A percentile compares a stretch with the other conserved stretches of the same genome.
Conservation (phyloP, 2,329 filamentous ascomycete genomes). For the Verticillium longisporum region DNA sequence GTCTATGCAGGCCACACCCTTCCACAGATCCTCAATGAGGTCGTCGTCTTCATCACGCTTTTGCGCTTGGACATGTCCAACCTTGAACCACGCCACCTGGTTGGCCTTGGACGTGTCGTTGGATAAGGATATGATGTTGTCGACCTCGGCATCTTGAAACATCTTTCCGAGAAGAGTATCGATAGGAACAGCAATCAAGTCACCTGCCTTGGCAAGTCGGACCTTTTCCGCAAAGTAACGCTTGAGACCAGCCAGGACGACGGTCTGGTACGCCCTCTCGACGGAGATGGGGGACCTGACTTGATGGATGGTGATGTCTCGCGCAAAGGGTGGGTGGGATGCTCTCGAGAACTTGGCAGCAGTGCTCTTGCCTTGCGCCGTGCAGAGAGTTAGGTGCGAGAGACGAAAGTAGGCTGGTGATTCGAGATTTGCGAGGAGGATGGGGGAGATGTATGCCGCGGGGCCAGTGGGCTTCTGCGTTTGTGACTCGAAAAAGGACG, state of each 20-base stretch:
- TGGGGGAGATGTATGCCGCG: conserved; percentile 70
- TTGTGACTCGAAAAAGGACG: conserved; percentile 64
- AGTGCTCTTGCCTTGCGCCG: conserved; percentile 42
- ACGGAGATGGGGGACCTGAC: conserved; percentile 84
- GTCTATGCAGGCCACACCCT: conserved; percentile 79
- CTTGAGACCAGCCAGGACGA: conserved; percentile 80
- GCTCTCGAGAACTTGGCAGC: conserved; percentile 49
- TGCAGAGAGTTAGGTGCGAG: conserved; percentile 55
- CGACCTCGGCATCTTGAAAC: conserved; percentile 70
- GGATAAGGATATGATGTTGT: conserved; percentile 58
- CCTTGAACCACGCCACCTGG: conserved; percentile 85
- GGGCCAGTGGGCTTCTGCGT: conserved; percentile 53
- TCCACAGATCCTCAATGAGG: conserved; percentile 68
- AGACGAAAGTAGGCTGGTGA: conserved; percentile 73
- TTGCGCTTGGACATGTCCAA: conserved; percentile 62
- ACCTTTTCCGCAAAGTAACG: conserved; percentile 79
- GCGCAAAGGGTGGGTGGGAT: conserved; percentile 51
- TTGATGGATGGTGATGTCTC: conserved; percentile 81
- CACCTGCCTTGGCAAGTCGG: conserved; percentile 77
- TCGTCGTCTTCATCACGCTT: conserved; percentile 49
- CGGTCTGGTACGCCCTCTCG: conserved; percentile 77
- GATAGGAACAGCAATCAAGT: conserved; percentile 82
- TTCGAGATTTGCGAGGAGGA: conserved; percentile 80
- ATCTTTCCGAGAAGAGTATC: conserved; percentile 79
- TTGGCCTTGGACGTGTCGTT: conserved; percentile 35